Conservation (phyloP, 2,329 filamentous ascomycete species). For the Venturia carpophila region DNA sequence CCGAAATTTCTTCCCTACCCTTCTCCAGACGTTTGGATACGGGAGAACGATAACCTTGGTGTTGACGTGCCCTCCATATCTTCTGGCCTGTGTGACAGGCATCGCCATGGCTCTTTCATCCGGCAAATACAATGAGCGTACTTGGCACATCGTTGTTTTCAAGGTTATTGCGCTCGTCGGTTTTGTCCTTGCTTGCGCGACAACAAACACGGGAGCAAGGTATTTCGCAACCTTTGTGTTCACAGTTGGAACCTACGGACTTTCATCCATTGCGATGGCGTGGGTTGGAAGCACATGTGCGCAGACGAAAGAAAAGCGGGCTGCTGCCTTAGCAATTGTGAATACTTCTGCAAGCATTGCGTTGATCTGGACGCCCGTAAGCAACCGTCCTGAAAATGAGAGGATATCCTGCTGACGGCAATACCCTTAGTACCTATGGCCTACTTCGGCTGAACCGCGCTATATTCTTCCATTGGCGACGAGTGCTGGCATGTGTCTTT, state of each 20-base stretch:
- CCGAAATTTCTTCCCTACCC: constrained; percentile 41
- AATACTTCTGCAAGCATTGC: constrained; percentile 35
- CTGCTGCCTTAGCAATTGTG: constrained; percentile 36
- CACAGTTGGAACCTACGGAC: constrained; percentile 26
- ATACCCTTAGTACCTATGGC: background rate
- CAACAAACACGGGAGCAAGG: constrained; percentile 24
- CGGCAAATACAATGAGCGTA: constrained; percentile 34
- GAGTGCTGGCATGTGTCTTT: constrained; percentile 10
- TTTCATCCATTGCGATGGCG: constrained; percentile 27
- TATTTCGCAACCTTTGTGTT: constrained; percentile 28
- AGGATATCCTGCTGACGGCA: background rate
- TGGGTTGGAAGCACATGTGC: constrained; percentile 37
- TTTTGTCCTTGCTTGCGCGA: constrained; percentile 30
- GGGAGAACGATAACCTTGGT: constrained; percentile 43
- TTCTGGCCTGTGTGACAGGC: constrained; percentile 26
- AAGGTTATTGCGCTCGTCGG: constrained; percentile 32
- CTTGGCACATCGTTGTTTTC: constrained; percentile 34
- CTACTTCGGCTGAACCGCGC: background rate
- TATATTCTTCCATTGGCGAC: constrained; percentile 1
- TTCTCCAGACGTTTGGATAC: constrained; percentile 45
- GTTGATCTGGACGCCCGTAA: constrained; percentile 30
- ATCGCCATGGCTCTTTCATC: constrained; percentile 31
- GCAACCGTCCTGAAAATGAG: background rate
- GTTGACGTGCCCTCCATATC: constrained; percentile 37
- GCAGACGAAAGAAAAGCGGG: constrained; percentile 38